Conservation (phyloP, 306 rosid genomes). For the Citrullus amarus region DNA sequence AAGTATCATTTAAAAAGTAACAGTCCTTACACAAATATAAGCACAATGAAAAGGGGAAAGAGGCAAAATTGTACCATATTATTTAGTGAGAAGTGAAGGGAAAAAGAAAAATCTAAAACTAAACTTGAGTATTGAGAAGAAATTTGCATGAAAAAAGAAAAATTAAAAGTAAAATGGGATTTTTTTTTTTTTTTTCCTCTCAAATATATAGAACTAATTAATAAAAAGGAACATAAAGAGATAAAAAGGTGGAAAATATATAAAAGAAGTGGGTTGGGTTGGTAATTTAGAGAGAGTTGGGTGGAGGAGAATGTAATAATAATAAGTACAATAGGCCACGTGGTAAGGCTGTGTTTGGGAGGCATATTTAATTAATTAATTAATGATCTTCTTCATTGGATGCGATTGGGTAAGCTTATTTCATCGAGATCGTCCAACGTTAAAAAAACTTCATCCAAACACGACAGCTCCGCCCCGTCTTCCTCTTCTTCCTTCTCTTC, state of each 20-base stretch:
- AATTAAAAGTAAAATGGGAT: background rate
- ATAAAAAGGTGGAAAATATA: background rate
- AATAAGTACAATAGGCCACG: background rate
- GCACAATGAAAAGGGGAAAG: background rate
- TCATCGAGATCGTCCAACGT: conserved; percentile 94
- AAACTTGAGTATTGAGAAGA: background rate
- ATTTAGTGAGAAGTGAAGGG: too few relatives aligned
- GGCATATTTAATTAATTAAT: background rate
- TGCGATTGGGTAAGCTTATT: conserved; percentile 68
- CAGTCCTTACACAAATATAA: background rate
- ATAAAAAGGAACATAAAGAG: background rate
- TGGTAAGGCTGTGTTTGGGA: background rate
- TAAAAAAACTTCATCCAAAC: conserved; percentile 94
- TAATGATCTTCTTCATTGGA: background rate
- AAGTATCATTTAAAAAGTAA: background rate
- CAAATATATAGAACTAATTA: background rate
- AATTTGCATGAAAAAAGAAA: background rate
- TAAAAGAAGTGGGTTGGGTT: background rate
- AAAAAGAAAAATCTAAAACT: too few relatives aligned
- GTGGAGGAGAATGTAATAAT: background rate
- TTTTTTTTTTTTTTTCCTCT: background rate
- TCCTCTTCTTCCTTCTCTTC: conserved; percentile 28
- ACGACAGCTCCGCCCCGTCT: conserved; percentile 66
- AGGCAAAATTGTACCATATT: too few relatives aligned
- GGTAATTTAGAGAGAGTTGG: background rate